These are phyloP conservation scores for Casuarina equisetifolia DNA, from an alignment of 306 rosid genomes.

Conservation along the genomic window DNA sequence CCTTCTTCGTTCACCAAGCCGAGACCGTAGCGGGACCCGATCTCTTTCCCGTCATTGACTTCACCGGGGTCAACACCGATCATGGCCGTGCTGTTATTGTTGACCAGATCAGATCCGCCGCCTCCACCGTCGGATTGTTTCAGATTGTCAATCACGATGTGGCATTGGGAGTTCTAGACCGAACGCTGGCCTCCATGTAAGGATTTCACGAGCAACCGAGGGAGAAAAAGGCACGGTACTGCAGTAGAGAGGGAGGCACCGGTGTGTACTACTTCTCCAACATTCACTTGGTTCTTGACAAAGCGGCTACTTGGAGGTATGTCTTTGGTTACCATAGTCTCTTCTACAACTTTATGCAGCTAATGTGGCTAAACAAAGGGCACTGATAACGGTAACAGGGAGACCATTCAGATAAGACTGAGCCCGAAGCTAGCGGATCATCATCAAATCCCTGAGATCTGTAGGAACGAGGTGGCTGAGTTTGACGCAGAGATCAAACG, in stretches of 20 bases:
- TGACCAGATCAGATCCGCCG: conserved; percentile 31
- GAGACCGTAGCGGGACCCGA: conserved; percentile 5
- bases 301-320: conserved; percentile 46
- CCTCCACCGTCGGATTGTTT: conserved; percentile 43
- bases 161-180: conserved; percentile 20
- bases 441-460: conserved; percentile 50
- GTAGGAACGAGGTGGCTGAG: conserved; percentile 42
- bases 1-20: conserved; percentile 39
- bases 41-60: conserved; percentile 37
- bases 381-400: conserved; percentile 21
- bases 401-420: conserved; percentile 51
- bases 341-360: no score
- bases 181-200: conserved; percentile 30
- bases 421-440: conserved; percentile 30
- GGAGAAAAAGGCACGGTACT: conserved; percentile 22
- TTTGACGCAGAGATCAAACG: conserved; percentile 53
- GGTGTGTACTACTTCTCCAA: conserved; percentile 43
- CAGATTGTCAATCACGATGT: conserved; percentile 50
- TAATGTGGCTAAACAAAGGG: no score
- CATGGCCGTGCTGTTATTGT: conserved; percentile 25
- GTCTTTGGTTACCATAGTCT: no score
- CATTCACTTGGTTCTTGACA: conserved; percentile 35
- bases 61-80: conserved; percentile 15
- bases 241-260: conserved; percentile 9
- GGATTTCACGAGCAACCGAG: conserved; percentile 44